Evolutionary conservation across 2,329 filamentous ascomycete genomes (phyloP).

Genomic region (Colletotrichum gloeosporioides): DNA sequence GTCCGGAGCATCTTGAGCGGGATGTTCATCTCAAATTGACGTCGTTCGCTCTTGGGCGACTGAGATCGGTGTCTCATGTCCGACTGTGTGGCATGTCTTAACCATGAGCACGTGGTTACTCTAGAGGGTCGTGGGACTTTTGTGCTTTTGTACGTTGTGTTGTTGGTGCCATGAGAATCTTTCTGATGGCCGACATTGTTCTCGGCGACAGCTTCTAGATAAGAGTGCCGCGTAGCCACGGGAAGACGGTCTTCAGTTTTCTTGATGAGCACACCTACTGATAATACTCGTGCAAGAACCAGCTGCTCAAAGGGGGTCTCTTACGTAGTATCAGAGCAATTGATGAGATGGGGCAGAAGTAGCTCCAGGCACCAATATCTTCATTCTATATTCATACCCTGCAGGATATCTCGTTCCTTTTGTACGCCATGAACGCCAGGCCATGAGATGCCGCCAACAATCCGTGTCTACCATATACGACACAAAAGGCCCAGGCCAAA

Average conservation of each 20-base stretch:
- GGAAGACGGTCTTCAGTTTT: too few species aligned
- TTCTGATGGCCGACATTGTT: not conserved
- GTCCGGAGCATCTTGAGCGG: not conserved
- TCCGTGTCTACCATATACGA: not conserved
- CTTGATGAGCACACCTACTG: not conserved
- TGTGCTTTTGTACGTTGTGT: not conserved
- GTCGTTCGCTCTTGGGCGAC: not conserved
- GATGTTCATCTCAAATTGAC: not conserved
- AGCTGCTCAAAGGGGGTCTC: not conserved
- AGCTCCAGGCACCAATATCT: not conserved
- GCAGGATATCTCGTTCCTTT: slow-evolving; percentile 6
- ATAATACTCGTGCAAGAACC: not conserved
- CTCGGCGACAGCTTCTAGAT: not conserved
- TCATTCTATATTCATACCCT: not conserved
- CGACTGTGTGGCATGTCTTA: not conserved
- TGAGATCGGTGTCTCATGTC: not conserved
- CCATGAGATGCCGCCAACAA: not conserved
- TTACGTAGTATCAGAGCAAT: not conserved
- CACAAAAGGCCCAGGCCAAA: not conserved
- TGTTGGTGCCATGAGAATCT: not conserved
- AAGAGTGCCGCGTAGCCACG: not conserved
- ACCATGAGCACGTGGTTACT: not conserved
- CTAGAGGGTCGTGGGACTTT: not conserved
- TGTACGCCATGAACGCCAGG: slow-evolving; percentile 19
- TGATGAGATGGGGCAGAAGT: not conserved